These are phyloP conservation scores for Diphasiastrum complanatum DNA, from an alignment of 83 land plant species.

Conservation along the genomic window DNA sequence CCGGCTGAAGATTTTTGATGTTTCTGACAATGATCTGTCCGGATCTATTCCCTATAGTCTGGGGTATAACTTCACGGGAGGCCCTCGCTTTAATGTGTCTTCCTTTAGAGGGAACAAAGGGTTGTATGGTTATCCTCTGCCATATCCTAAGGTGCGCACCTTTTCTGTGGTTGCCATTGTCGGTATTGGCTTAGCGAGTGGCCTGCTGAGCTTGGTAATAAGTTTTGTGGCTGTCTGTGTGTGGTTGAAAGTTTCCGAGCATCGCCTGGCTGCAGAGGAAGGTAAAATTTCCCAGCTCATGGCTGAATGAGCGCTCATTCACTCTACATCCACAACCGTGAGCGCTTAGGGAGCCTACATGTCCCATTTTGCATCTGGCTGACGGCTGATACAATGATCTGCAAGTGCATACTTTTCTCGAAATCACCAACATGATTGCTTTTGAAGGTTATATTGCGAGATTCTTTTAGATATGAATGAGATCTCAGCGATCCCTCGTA, in stretches of 20 bases:
- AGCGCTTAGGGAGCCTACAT: too few species aligned
- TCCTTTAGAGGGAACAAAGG: constrained; percentile 62
- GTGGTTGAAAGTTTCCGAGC: constrained; percentile 71
- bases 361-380: too few species aligned
- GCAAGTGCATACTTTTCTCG: too few species aligned
- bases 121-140: constrained; percentile 72
- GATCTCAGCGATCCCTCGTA: too few species aligned
- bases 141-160: constrained; percentile 33
- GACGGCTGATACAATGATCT: too few species aligned
- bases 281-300: constrained; percentile 77
- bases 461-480: too few species aligned
- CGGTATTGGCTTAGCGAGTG: constrained; percentile 88
- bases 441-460: too few species aligned
- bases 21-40: constrained; percentile 51
- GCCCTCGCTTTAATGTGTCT: constrained; percentile 54
- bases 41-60: constrained; percentile 57
- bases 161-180: constrained; percentile 67
- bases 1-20: constrained; percentile 58
- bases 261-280: constrained; percentile 58
- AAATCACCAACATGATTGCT: too few species aligned
- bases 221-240: constrained; percentile 83
- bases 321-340: too few species aligned
- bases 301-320: too few species aligned
- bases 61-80: constrained; percentile 45
- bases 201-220: constrained; percentile 60